Evolutionary conservation across 2,329 filamentous ascomycete species (phyloP), one percentile per base, ranked within the genome.

Genomic region (Ceratocystis lukuohia): DNA sequence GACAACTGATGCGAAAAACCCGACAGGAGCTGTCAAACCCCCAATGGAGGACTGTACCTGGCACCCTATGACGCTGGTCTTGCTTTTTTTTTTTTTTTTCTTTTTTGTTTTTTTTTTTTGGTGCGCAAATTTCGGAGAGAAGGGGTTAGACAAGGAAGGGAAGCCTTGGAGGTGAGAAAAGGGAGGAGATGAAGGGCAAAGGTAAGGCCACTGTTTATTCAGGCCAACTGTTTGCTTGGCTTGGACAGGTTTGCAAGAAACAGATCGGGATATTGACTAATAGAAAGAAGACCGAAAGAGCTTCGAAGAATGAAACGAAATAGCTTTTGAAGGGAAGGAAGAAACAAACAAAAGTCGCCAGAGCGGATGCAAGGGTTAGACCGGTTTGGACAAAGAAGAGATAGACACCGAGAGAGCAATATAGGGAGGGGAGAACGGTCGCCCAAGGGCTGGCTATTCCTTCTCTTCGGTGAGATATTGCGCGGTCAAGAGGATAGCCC

Each of bases 141-240:
- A 22, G 20, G 48, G 22, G 48, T 25, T 50, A 10, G 20, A 50
- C 53, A 57, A 30, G 22, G 53, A 57, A 8, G 53, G 25, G 15
- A 57, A 57, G 6, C 22, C 12, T 33, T 22, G 10, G 8, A 7
- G 10, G 12, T 5, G 61, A 65, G 65, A 67, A 68, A 71, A 70
- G 70, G 70, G 69, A 70, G 70, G 65, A 64, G 37, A 62, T 28
- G 50, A 66, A 61, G 44, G 48, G 37, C 68, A 65, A 68, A 68
- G 68, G 65, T 68, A 69, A 65, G 67, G 59, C 66, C 64, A 67
- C 68, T 68, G 69, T 56, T 62, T 57, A 15, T n/a, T 30, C 20
- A 3, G 28, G 28, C 12, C 22, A 12, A 8, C 22, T 56, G 50
- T 20, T 25, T 56, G 50, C 46, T 57, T 30, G 28, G 28, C 22